These are phyloP conservation scores for Alternaria arborescens DNA, from an alignment of 2,329 filamentous ascomycete genomes.

Conservation along the genomic window DNA sequence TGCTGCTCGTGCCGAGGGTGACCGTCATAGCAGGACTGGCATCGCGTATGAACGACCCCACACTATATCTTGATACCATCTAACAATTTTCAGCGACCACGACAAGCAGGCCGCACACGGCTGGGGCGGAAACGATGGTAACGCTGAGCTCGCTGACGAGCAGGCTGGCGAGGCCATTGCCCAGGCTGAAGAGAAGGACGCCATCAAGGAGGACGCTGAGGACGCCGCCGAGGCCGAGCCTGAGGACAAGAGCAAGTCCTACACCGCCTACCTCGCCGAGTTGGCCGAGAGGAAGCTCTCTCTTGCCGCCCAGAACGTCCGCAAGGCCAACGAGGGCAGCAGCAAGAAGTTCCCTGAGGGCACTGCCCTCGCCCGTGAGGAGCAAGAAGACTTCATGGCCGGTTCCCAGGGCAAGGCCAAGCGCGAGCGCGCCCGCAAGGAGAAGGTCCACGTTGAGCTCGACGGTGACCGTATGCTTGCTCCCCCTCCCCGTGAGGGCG, in stretches of 20 bases:
- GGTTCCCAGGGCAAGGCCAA: slow-evolving; percentile 76
- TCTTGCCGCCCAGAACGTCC: slow-evolving; percentile 74
- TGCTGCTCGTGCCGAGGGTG: slow-evolving; percentile 58
- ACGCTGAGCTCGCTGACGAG: slow-evolving; percentile 89
- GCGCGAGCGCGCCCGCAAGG: slow-evolving; percentile 88
- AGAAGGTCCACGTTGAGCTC: slow-evolving; percentile 88
- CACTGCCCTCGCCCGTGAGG: slow-evolving; percentile 68
- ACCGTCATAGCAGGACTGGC: slow-evolving; percentile 70
- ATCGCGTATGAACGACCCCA: slow-evolving; percentile 60
- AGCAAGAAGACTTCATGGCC: slow-evolving; percentile 78
- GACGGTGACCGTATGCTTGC: slow-evolving; percentile 70
- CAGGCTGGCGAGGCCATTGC: slow-evolving; percentile 90
- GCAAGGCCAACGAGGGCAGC: slow-evolving; percentile 91
- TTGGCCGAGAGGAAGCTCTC: slow-evolving; percentile 78
- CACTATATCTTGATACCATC: neutral
- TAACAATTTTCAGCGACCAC: slow-evolving; percentile 67
- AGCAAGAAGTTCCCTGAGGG: slow-evolving; percentile 95
- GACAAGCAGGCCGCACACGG: slow-evolving; percentile 89
- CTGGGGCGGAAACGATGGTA: slow-evolving; percentile 85
- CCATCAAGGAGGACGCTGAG: slow-evolving; percentile 43
- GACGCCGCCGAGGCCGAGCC: slow-evolving; percentile 62
- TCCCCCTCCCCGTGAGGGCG: slow-evolving; percentile 62
- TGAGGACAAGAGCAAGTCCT: slow-evolving; percentile 90
- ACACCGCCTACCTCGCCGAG: slow-evolving; percentile 85
- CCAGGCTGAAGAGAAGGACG: slow-evolving; percentile 80